Evolutionary conservation across 306 rosid species (phyloP).

Genomic region (Nissolia schottii): DNA sequence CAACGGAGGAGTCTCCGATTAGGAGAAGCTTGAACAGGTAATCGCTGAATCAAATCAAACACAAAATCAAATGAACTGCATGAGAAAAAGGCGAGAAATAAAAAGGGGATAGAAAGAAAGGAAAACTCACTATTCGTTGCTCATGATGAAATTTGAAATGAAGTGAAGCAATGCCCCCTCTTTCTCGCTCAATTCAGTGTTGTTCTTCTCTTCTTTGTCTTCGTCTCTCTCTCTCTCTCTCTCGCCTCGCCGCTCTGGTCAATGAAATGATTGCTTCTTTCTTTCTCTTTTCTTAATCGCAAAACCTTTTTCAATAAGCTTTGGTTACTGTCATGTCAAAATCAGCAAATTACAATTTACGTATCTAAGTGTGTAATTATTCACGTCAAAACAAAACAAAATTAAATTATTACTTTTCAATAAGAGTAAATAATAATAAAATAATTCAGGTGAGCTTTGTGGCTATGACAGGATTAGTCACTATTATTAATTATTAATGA

Average conservation of each 20-base stretch:
- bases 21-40: slow-evolving; percentile 88
- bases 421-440: too few relatives aligned
- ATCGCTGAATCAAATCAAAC: slow-evolving; percentile 48
- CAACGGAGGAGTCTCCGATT: slow-evolving; percentile 95
- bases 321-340: not conserved
- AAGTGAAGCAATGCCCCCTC: not conserved
- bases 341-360: too few relatives aligned
- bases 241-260: not conserved
- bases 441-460: too few relatives aligned
- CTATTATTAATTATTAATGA: too few relatives aligned
- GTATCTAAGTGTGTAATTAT: too few relatives aligned
- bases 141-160: slow-evolving; percentile 31
- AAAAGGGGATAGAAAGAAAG: not conserved
- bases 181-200: not conserved
- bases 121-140: slow-evolving; percentile 75
- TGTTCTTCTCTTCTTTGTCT: too few relatives aligned
- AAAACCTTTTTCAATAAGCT: not conserved
- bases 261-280: not conserved
- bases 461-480: too few relatives aligned
- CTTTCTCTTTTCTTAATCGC: not conserved
- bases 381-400: not conserved
- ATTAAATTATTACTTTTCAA: not conserved
- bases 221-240: not conserved
- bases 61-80: too few relatives aligned
- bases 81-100: not conserved